Evolutionary conservation across 1,284 basidiomycete species (phyloP).

Genomic region (Xanthoconium separans): DNA sequence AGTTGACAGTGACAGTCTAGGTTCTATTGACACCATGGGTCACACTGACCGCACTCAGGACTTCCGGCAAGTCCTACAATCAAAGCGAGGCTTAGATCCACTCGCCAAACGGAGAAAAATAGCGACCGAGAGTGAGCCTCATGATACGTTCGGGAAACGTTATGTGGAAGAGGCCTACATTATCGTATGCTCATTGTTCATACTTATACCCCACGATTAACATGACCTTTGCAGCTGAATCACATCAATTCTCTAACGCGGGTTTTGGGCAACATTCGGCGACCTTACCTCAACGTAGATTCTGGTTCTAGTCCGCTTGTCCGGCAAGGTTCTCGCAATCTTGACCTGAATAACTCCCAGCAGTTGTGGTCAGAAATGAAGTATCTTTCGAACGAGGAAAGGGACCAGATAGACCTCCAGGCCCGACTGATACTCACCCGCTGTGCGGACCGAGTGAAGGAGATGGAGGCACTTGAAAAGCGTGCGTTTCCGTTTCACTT

Average conservation of each 20-base stretch:
- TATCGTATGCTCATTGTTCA: constrained; percentile 50
- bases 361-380: constrained; percentile 67
- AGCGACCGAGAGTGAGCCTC: constrained; percentile 34
- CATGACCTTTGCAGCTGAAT: constrained; percentile 48
- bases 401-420: constrained; percentile 90
- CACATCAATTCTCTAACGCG: constrained; percentile 69
- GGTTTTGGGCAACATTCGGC: constrained; percentile 70
- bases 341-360: constrained; percentile 55
- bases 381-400: constrained; percentile 78
- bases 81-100: constrained; percentile 43
- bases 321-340: constrained; percentile 48
- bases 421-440: constrained; percentile 78
- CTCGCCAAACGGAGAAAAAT: constrained; percentile 54
- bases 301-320: constrained; percentile 48
- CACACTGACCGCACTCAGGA: constrained; percentile 56
- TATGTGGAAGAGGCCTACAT: constrained; percentile 73
- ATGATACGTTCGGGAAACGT: constrained; percentile 54
- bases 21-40: constrained; percentile 39
- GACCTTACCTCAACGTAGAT: constrained; percentile 79
- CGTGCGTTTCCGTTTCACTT: constrained; percentile 48
- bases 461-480: constrained; percentile 84
- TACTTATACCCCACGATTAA: constrained; percentile 1
- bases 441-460: constrained; percentile 81
- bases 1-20: background rate
- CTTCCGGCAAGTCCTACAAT: constrained; percentile 53